A percentile compares a stretch with the other conserved stretches of the same genome.
Evolutionary conservation across 352 stramenopile genomes (phyloP).

Genomic region (Globisporangium yorkense): DNA sequence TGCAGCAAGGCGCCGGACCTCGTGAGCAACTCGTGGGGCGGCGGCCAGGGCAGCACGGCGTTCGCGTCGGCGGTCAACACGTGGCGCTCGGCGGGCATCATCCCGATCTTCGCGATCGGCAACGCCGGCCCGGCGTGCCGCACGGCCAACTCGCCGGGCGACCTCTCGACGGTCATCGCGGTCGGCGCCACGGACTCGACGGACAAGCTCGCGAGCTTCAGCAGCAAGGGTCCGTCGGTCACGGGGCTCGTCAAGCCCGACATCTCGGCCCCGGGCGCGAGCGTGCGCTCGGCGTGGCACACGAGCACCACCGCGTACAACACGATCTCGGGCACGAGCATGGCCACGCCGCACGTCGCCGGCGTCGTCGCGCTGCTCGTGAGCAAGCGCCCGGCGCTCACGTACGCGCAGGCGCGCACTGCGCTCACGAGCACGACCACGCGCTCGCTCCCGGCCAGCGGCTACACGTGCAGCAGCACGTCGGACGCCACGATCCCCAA

Average conservation of each 20-base stretch:
- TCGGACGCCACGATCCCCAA: conserved; percentile 33
- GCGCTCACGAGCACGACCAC: conserved; percentile 81
- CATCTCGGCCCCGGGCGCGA: conserved; percentile 3
- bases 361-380: conserved; percentile 32
- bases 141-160: conserved; percentile 17
- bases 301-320: conserved; percentile 17
- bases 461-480: conserved; percentile 29
- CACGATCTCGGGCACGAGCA: conserved; percentile 26
- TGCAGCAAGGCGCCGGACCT: conserved; percentile 29
- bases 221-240: conserved; percentile 19
- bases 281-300: conserved; percentile 17
- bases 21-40: conserved; percentile 32
- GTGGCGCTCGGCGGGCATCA: conserved; percentile 22
- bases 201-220: conserved; percentile 20
- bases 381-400: conserved; percentile 13
- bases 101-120: conserved; percentile 25
- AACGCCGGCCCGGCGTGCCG: conserved; percentile 20
- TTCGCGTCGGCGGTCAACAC: conserved; percentile 16
- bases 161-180: conserved; percentile 18
- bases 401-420: conserved; percentile 14
- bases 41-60: conserved; percentile 10
- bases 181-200: conserved; percentile 19
- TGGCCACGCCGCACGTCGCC: conserved; percentile 29
- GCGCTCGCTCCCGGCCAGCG: conserved; percentile 1
- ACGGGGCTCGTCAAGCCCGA: conserved; percentile 5